Percentiles rank a stretch among this genome's conserved stretches.
These are phyloP conservation scores for Populus ilicifolia DNA, from an alignment of 345 rosid species.

Conservation along the genomic window DNA sequence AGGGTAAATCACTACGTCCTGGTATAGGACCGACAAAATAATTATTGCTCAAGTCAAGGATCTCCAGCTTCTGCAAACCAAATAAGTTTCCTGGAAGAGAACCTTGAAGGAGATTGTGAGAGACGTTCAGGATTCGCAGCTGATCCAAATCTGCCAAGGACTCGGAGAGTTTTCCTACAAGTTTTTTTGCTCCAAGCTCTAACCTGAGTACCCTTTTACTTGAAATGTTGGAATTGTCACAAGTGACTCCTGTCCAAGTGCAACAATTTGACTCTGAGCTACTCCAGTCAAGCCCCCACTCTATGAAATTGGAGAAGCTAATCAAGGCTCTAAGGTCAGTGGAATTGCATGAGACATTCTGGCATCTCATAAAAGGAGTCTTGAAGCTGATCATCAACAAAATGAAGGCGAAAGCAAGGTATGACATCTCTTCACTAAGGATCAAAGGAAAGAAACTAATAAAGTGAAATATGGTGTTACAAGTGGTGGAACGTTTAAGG, in stretches of 20 bases:
- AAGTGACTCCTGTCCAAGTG: constrained; percentile 28
- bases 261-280: constrained; percentile 20
- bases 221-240: constrained; percentile 9
- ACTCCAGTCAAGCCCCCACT: constrained; percentile 16
- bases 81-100: constrained; percentile 15
- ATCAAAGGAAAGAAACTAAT: background rate
- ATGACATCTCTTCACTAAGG: background rate
- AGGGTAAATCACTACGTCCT: background rate
- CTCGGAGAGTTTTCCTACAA: constrained; percentile 18
- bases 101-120: constrained; percentile 20
- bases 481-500: background rate
- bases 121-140: constrained; percentile 29
- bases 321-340: constrained; percentile 12
- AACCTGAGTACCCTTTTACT: constrained; percentile 22
- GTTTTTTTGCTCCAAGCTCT: constrained; percentile 22
- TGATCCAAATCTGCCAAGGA: constrained; percentile 21
- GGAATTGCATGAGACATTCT: constrained; percentile 10
- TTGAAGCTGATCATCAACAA: constrained; percentile 1
- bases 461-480: background rate
- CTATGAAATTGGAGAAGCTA: constrained; percentile 12
- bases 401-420: background rate
- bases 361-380: constrained; percentile 8
- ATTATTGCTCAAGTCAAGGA: constrained; percentile 29
- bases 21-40: constrained; percentile 18
- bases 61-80: constrained; percentile 22